Percentiles rank a stretch among this genome's conserved stretches.
Conservation (phyloP, 345 rosid species). For the Dimocarpus longan region DNA sequence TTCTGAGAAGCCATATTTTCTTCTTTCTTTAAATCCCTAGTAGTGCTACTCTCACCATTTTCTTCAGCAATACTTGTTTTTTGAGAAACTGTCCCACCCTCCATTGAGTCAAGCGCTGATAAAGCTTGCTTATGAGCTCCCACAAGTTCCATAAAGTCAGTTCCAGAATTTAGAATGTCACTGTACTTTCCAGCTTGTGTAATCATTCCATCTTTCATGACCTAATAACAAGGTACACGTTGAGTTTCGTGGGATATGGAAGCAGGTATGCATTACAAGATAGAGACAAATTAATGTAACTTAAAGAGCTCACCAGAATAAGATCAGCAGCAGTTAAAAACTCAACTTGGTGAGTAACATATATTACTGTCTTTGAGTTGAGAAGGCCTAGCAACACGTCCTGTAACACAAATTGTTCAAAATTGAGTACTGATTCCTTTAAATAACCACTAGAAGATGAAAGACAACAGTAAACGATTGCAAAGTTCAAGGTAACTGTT, state of each 20-base stretch:
- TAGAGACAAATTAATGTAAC: not conserved
- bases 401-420: conserved; percentile 27
- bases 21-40: too few species aligned
- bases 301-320: conserved; percentile 46
- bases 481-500: too few species aligned
- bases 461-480: too few species aligned
- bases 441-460: too few species aligned
- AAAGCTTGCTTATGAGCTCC: conserved; percentile 71
- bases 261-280: not conserved
- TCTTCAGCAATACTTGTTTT: conserved; percentile 20
- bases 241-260: not conserved
- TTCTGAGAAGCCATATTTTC: too few species aligned
- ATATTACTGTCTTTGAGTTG: conserved; percentile 54
- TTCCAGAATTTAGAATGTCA: not conserved
- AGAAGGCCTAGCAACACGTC: conserved; percentile 56
- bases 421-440: too few species aligned
- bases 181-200: not conserved
- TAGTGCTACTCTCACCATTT: not conserved
- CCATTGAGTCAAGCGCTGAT: conserved; percentile 45
- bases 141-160: conserved; percentile 55
- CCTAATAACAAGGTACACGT: conserved; percentile 1
- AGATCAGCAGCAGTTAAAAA: conserved; percentile 69
- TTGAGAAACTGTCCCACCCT: conserved; percentile 29
- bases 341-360: conserved; percentile 70
- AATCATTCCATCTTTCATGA: conserved; percentile 14